Evolutionary conservation across 371 early-diverging fungal species (phyloP).

Genomic region (Rhizomucor pusillus): DNA sequence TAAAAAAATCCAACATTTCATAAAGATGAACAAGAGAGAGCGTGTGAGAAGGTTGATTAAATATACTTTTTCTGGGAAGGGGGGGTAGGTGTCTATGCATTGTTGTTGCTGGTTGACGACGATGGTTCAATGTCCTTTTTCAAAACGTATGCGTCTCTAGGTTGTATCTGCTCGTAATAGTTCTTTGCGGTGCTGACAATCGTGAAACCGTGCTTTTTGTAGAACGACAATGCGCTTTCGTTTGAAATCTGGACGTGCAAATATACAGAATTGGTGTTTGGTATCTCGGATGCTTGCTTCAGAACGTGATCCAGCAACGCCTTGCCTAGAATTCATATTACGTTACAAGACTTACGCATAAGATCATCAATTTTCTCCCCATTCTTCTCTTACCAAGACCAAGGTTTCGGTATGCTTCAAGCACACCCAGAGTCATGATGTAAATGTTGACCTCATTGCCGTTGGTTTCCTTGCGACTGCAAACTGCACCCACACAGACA

Average conservation of each 20-base stretch:
- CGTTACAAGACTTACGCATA: not conserved
- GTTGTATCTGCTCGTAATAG: slow-evolving; percentile 87
- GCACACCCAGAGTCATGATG: slow-evolving; percentile 95
- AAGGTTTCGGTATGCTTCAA: slow-evolving; percentile 80
- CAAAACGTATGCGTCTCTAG: slow-evolving; percentile 79
- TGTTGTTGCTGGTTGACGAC: not conserved
- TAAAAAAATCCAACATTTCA: too few relatives aligned
- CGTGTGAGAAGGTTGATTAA: too few relatives aligned
- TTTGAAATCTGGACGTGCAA: slow-evolving; percentile 93
- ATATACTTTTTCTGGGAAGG: not conserved
- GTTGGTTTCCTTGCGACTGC: slow-evolving; percentile 71
- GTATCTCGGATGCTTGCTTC: slow-evolving; percentile 40
- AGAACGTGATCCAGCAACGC: slow-evolving; percentile 62
- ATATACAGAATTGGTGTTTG: slow-evolving; percentile 52
- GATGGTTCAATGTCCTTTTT: slow-evolving; percentile 23
- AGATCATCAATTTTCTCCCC: not conserved
- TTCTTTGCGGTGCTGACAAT: slow-evolving; percentile 63
- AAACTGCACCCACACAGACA: slow-evolving; percentile 84
- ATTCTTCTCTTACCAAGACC: slow-evolving; percentile 66
- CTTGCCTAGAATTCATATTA: slow-evolving; percentile 43
- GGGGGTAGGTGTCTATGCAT: not conserved
- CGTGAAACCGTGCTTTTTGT: slow-evolving; percentile 81
- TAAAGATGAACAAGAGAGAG: too few relatives aligned
- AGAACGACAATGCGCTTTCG: slow-evolving; percentile 83
- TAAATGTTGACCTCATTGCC: slow-evolving; percentile 58